phyloP scores from a whole-genome alignment of 2,329 filamentous ascomycete species.

The Alternaria sp. region DNA sequence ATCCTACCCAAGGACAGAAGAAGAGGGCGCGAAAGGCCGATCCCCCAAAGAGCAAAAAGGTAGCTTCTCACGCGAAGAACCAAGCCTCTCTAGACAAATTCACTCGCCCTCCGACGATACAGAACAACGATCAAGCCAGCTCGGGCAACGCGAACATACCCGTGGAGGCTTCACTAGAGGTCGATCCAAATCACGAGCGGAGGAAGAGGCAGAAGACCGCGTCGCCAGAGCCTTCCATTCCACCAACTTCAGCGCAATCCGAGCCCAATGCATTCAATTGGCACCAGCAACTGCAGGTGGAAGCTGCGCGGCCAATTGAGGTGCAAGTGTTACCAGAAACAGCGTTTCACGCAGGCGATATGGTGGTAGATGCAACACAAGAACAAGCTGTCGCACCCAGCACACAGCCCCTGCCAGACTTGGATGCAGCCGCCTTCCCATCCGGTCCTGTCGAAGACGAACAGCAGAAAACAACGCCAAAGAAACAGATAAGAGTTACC shows the following conservation, averaged over 20 bases:
- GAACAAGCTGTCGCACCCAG: neutral
- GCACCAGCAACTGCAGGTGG: slow-evolving; percentile 38
- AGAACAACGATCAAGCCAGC: neutral
- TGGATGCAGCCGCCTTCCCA: neutral
- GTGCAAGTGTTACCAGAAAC: neutral
- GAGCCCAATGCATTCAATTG: slow-evolving; percentile 21
- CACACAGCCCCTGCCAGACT: neutral
- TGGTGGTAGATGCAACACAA: neutral
- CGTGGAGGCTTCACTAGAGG: slow-evolving; percentile 26
- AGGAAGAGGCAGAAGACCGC: slow-evolving; percentile 50
- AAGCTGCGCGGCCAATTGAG: slow-evolving; percentile 17
- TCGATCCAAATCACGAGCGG: slow-evolving; percentile 38
- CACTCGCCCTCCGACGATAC: slow-evolving; percentile 17
- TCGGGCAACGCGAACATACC: neutral
- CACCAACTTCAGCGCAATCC: neutral
- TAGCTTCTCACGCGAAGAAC: slow-evolving; percentile 13
- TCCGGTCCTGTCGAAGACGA: neutral
- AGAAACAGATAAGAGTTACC: slow-evolving; percentile 50
- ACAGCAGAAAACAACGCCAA: slow-evolving; percentile 25
- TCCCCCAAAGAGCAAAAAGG: slow-evolving; percentile 20
- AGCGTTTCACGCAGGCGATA: neutral
- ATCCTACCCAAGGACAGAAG: slow-evolving; percentile 23
- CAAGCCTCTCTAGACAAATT: slow-evolving; percentile 41
- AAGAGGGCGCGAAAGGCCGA: slow-evolving; percentile 34
- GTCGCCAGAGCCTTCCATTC: slow-evolving; percentile 27